Base-by-base conservation (phyloP, 2,329 filamentous ascomycete genomes). In the Grosmannia clavigera region DNA sequence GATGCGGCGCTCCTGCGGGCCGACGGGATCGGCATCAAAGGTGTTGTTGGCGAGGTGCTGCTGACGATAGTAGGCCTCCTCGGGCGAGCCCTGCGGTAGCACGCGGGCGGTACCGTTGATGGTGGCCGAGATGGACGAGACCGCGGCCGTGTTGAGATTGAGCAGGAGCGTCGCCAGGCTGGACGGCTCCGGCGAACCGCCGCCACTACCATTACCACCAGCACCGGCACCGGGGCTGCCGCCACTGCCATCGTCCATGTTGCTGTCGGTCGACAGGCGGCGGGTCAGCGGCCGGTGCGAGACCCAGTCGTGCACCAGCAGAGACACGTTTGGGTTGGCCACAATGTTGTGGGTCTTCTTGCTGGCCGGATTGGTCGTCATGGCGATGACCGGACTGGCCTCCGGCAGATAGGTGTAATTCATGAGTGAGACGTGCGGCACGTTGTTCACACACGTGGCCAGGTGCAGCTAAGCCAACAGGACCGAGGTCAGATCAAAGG, bases 281-380 rank as follows among this genome's bases (percentile, higher is more conserved):
- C 80, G 77, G 59, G 88, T 91, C 0, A 90, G 89, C 1, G 92
- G 92, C 2, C 94, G 86, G 72, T 95, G 90, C 1, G 90, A 95
- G 61, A 96, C 88, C 94, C 81, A 99, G 75, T 97, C 94, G 75
- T 99, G 94, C 7, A 97, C 94, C n/a, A 97, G 83, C 14, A 97
- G 80, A 3, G 90, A 95, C 64, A 99, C 91, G 65, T 87, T 87
- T 0, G 91, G 88, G 71, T 99, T 99, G 43, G 81, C 78, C 63
- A 87, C 75, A 14, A 97, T 83, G 71, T 96, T 96, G 67, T 84
- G 81, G 35, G 85, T 90, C 75, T 92, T 94, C 66, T 85, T 86
- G 43, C 86, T 90, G 60, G 84, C 82, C 1, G 86, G 84, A 66
- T 90, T 90, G 54, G 88, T 95, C 60, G 94, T 97, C 88, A 92